Percentiles rank a stretch among this genome's conserved stretches.
phyloP scores from a whole-genome alignment of 2,329 filamentous ascomycete species.

The Cladosporium sp. region DNA sequence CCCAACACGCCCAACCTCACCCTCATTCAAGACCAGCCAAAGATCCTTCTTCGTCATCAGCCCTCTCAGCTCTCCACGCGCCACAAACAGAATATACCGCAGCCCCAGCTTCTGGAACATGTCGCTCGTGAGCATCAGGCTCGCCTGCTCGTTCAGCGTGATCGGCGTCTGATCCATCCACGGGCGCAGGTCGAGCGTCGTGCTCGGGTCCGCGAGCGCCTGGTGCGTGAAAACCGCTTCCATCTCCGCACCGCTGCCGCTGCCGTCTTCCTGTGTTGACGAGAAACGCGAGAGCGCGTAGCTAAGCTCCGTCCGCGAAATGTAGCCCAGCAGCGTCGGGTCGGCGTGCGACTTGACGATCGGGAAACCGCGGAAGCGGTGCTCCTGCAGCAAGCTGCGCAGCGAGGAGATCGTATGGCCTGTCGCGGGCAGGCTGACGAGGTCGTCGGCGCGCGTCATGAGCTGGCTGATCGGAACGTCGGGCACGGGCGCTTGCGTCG shows the following conservation, averaged over 20 bases:
- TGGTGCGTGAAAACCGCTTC: constrained; percentile 82
- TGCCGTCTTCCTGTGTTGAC: constrained; percentile 26
- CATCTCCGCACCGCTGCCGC: constrained; percentile 35
- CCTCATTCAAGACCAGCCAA: constrained; percentile 84
- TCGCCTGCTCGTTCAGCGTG: constrained; percentile 70
- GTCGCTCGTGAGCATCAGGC: constrained; percentile 74
- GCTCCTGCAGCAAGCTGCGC: constrained; percentile 61
- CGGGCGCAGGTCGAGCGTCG: constrained; percentile 78
- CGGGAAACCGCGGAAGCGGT: constrained; percentile 85
- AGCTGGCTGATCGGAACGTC: constrained; percentile 81
- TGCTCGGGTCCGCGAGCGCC: constrained; percentile 68
- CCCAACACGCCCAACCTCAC: constrained; percentile 41
- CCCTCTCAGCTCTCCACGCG: constrained; percentile 74
- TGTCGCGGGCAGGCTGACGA: constrained; percentile 79
- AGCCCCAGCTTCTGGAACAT: constrained; percentile 95
- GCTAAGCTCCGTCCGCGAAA: constrained; percentile 80
- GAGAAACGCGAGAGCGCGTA: constrained; percentile 65
- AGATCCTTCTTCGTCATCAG: constrained; percentile 96
- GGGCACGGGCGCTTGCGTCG: constrained; percentile 68
- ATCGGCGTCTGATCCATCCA: constrained; percentile 99
- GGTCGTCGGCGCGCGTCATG: constrained; percentile 88
- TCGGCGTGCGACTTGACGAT: constrained; percentile 73
- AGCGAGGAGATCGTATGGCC: constrained; percentile 74
- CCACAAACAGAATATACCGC: constrained; percentile 80
- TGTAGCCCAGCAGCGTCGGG: constrained; percentile 82